A percentile compares a stretch with the other conserved stretches of the same genome.
phyloP scores from a whole-genome alignment of 345 rosid genomes.

The Eucalyptus tenuipes region DNA sequence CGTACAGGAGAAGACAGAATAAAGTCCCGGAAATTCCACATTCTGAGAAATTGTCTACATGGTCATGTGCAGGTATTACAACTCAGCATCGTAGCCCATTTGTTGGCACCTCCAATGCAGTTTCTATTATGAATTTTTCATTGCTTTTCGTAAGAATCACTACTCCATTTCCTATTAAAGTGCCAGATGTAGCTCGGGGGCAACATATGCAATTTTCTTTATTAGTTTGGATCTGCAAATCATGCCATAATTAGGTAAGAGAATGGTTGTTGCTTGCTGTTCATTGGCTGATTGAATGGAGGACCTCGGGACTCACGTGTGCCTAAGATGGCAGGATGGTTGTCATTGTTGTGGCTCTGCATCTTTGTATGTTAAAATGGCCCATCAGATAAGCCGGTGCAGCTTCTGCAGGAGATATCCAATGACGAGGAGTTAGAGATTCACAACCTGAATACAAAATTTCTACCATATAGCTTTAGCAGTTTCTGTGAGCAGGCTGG shows the following conservation, averaged over 20 bases:
- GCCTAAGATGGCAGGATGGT: not conserved
- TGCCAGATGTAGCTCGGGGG: not conserved
- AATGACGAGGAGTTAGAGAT: not conserved
- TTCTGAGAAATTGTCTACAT: not conserved
- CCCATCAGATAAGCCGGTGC: not conserved
- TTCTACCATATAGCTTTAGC: not conserved
- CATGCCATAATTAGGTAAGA: not conserved
- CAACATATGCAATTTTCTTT: not conserved
- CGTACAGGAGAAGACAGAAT: not conserved
- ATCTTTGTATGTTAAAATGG: not conserved
- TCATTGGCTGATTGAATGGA: not conserved
- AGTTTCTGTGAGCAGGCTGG: not conserved
- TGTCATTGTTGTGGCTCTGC: not conserved
- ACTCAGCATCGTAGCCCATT: not conserved
- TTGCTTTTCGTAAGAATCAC: not conserved
- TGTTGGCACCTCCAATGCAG: not conserved
- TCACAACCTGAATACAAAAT: not conserved
- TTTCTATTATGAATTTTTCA: not conserved
- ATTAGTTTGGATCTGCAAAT: not conserved
- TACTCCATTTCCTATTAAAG: not conserved
- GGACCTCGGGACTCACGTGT: not conserved
- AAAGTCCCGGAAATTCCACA: not conserved
- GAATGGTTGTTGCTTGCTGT: not conserved
- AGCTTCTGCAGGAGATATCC: not conserved
- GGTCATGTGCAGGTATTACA: not conserved